phyloP scores from a whole-genome alignment of 306 rosid species.

The Vicia sativa region DNA sequence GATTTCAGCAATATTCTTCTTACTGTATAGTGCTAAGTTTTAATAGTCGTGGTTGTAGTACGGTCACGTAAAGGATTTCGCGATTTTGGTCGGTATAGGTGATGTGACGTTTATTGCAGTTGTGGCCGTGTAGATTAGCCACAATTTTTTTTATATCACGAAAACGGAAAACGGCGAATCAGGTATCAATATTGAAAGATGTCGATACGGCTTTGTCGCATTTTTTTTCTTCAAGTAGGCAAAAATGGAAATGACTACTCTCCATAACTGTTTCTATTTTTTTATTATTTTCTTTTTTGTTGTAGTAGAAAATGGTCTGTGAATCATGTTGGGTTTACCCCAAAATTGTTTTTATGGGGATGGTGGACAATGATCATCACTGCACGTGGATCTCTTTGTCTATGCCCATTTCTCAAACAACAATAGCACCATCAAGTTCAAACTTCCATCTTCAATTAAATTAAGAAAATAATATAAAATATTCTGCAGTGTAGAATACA shows the following conservation, averaged over 20 bases:
- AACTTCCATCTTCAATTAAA: conserved; percentile 51
- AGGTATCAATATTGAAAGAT: no score
- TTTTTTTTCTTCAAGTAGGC: neutral
- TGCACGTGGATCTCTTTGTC: conserved; percentile 74
- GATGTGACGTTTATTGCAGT: no score
- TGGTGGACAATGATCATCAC: conserved; percentile 69
- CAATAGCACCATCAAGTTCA: conserved; percentile 58
- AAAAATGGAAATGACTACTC: conserved; percentile 47
- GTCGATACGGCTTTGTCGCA: no score
- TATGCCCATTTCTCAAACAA: conserved; percentile 50
- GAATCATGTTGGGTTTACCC: conserved; percentile 41
- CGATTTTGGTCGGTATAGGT: no score
- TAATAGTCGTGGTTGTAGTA: no score
- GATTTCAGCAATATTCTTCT: conserved; percentile 50
- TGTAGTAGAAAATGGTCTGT: conserved; percentile 39
- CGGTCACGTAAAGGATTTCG: no score
- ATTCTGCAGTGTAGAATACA: conserved; percentile 27
- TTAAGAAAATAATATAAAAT: conserved; percentile 33
- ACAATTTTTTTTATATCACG: no score
- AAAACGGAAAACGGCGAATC: no score
- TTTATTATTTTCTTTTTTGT: conserved; percentile 24
- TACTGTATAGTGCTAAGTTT: conserved; percentile 9
- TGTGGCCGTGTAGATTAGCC: no score
- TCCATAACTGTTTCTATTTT: conserved; percentile 1
- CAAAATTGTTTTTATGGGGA: conserved; percentile 48